phyloP scores from a whole-genome alignment of 257 asterid genomes.

The Ballota nigra region DNA sequence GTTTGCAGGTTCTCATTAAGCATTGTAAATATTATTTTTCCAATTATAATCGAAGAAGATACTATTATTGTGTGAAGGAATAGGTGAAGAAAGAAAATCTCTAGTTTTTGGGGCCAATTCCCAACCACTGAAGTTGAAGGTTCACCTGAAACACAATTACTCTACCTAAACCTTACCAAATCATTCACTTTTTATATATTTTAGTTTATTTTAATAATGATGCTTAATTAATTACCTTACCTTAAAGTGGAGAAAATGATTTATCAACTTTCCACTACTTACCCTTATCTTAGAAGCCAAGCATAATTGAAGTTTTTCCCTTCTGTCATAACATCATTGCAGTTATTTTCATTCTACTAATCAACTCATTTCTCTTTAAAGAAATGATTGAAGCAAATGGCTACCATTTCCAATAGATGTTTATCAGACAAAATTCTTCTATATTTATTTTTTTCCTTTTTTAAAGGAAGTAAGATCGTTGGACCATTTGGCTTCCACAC shows the following conservation, averaged over 20 bases:
- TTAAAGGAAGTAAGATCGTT: background rate
- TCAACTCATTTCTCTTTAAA: constrained; percentile 3
- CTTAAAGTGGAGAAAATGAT: constrained; percentile 32
- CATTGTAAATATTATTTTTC: background rate
- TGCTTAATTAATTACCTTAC: constrained; percentile 1
- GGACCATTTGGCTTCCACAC: background rate
- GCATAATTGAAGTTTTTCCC: constrained; percentile 26
- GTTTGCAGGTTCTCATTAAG: background rate
- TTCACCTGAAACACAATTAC: constrained; percentile 24
- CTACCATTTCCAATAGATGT: background rate
- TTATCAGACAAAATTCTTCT: background rate
- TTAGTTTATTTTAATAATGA: background rate
- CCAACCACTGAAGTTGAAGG: constrained; percentile 39
- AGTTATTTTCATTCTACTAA: background rate
- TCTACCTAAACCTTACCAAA: constrained; percentile 33
- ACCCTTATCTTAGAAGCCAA: constrained; percentile 42
- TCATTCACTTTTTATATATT: background rate
- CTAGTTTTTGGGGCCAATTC: background rate
- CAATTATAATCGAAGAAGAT: background rate
- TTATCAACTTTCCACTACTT: constrained; percentile 29
- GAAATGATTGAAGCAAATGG: constrained; percentile 8
- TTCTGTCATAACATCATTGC: constrained; percentile 21
- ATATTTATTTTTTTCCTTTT: no score
- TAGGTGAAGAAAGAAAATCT: background rate
- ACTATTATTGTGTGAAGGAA: background rate